A percentile compares a stretch with the other conserved stretches of the same genome.
Evolutionary conservation across 345 rosid genomes (phyloP).

Genomic region (Sapria himalayana): DNA sequence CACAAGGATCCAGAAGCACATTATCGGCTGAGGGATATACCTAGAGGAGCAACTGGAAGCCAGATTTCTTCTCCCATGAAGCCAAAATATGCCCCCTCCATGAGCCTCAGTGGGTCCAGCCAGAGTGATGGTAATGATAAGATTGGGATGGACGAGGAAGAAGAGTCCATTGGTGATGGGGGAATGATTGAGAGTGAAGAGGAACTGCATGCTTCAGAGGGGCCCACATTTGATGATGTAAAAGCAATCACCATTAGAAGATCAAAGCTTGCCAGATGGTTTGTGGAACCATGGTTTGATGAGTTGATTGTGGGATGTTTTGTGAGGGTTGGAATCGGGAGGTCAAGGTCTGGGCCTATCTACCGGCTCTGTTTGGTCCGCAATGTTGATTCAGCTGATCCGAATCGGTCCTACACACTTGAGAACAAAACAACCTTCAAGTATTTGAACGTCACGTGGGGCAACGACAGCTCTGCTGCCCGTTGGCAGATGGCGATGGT

Average conservation of each 20-base stretch:
- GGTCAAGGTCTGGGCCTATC: conserved; percentile 51
- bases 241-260: conserved; percentile 71
- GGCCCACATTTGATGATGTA: conserved; percentile 56
- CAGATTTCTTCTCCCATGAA: conserved; percentile 49
- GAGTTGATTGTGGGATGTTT: conserved; percentile 89
- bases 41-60: conserved; percentile 40
- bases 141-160: conserved; percentile 80
- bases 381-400: conserved; percentile 81
- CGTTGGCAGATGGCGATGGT: conserved; percentile 99
- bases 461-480: conserved; percentile 79
- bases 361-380: conserved; percentile 78
- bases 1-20: conserved; percentile 88
- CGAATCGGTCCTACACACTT: conserved; percentile 55
- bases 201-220: conserved; percentile 35
- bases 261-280: conserved; percentile 86
- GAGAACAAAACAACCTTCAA: conserved; percentile 69
- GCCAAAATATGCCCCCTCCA: conserved; percentile 33
- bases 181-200: conserved; percentile 90
- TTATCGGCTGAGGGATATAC: conserved; percentile 53
- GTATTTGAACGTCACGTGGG: conserved; percentile 81
- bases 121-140: conserved; percentile 70
- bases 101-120: conserved; percentile 67
- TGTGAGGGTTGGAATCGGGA: conserved; percentile 88
- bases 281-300: conserved; percentile 98
- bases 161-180: conserved; percentile 64